Conservation (phyloP, 2,329 filamentous ascomycete genomes). For the Aspergillus hortae region DNA sequence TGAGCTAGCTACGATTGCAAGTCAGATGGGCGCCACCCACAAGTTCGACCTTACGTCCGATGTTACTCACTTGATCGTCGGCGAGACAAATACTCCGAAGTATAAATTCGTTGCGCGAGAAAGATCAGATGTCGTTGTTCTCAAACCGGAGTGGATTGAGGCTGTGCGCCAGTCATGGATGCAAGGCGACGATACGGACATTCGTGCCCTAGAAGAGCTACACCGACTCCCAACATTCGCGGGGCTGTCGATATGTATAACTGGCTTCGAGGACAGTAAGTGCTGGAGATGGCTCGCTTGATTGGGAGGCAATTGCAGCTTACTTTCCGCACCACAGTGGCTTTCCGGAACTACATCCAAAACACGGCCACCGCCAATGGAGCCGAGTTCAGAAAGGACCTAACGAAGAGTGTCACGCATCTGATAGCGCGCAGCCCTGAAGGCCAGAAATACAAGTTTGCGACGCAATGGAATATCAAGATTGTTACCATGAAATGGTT, state of each 20-base stretch:
- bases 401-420: slow-evolving; percentile 83
- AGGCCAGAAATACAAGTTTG: slow-evolving; percentile 87
- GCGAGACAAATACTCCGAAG: slow-evolving; percentile 83
- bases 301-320: not conserved
- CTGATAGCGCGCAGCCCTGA: slow-evolving; percentile 74
- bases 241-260: slow-evolving; percentile 63
- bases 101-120: slow-evolving; percentile 93
- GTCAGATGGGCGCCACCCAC: slow-evolving; percentile 81
- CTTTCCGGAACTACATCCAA: slow-evolving; percentile 67
- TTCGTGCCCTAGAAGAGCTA: slow-evolving; percentile 63
- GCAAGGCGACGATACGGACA: slow-evolving; percentile 69
- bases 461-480: slow-evolving; percentile 75
- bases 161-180: slow-evolving; percentile 79
- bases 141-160: slow-evolving; percentile 80
- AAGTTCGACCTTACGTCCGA: slow-evolving; percentile 92
- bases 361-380: slow-evolving; percentile 66
- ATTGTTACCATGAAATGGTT: slow-evolving; percentile 85
- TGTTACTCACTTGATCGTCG: slow-evolving; percentile 90
- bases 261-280: slow-evolving; percentile 65
- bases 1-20: slow-evolving; percentile 48
- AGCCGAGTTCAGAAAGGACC: slow-evolving; percentile 79
- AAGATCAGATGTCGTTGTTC: slow-evolving; percentile 77
- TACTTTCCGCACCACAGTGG: slow-evolving; percentile 40
- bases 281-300: not conserved
- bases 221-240: slow-evolving; percentile 43